A percentile compares a stretch with the other conserved stretches of the same genome.
Conservation (phyloP, 2,329 filamentous ascomycete genomes). For the Calonectria pseudoreteaudii region DNA sequence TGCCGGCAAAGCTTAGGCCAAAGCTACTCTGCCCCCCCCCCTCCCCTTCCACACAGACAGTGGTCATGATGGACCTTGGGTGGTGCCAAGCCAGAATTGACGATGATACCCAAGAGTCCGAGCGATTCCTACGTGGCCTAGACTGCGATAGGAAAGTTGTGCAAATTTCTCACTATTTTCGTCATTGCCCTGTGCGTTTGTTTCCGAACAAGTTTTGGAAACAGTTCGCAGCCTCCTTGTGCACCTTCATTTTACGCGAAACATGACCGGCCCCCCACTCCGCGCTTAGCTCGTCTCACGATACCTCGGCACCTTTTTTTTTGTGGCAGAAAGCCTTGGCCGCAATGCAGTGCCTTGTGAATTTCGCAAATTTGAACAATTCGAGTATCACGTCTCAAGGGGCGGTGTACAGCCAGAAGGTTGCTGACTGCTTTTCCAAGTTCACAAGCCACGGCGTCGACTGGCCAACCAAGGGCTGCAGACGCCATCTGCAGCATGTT, state of each 20-base stretch:
- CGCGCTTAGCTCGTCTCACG: not conserved
- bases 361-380: not conserved
- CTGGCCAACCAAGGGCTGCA: not conserved
- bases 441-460: not conserved
- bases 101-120: not conserved
- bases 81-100: not conserved
- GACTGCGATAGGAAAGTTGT: not conserved
- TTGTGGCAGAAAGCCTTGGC: not conserved
- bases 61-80: too few relatives aligned
- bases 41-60: not conserved
- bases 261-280: not conserved
- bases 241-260: not conserved
- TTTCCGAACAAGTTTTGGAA: not conserved
- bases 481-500: not conserved
- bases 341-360: not conserved
- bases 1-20: not conserved
- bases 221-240: not conserved
- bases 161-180: not conserved
- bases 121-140: not conserved
- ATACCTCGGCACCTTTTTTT: not conserved
- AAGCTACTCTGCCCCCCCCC: not conserved
- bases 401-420: not conserved
- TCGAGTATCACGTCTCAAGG: not conserved
- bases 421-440: not conserved
- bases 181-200: not conserved